Conservation (phyloP, 345 rosid genomes). For the Lagerstroemia speciosa region DNA sequence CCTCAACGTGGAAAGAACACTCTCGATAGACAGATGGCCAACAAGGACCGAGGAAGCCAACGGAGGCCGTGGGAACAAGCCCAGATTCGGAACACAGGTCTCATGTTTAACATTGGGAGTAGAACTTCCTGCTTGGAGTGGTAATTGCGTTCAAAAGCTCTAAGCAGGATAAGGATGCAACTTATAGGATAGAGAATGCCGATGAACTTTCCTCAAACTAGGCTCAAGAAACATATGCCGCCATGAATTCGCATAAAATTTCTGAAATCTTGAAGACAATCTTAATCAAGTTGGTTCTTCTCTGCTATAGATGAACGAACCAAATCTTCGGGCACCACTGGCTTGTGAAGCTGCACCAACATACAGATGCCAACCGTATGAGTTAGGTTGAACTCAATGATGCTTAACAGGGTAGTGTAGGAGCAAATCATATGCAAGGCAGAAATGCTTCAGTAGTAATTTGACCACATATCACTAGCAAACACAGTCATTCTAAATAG, state of each 20-base stretch:
- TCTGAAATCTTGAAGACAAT: not conserved
- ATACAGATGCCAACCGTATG: slow-evolving; percentile 7
- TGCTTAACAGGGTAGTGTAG: not conserved
- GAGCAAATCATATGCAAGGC: not conserved
- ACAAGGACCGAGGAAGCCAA: too few relatives aligned
- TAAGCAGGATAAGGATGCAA: too few relatives aligned
- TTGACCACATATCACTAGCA: not conserved
- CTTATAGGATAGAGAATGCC: too few relatives aligned
- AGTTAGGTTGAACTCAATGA: not conserved
- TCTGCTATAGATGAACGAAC: not conserved
- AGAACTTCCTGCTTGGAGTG: too few relatives aligned
- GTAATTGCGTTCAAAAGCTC: too few relatives aligned
- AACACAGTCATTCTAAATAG: not conserved
- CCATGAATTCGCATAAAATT: not conserved
- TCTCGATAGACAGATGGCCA: too few relatives aligned
- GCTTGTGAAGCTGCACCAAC: slow-evolving; percentile 56
- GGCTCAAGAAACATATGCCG: not conserved
- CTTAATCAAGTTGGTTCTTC: not conserved
- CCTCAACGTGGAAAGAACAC: too few relatives aligned
- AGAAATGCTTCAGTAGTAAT: not conserved
- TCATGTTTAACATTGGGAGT: too few relatives aligned
- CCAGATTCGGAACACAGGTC: too few relatives aligned
- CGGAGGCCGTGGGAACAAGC: too few relatives aligned
- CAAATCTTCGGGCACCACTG: slow-evolving; percentile 53
- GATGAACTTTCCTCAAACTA: not conserved